Evolutionary conservation across 75 land plant genomes (phyloP), one percentile per base, ranked within the genome.

Genomic region (Sequoiadendron giganteum): DNA sequence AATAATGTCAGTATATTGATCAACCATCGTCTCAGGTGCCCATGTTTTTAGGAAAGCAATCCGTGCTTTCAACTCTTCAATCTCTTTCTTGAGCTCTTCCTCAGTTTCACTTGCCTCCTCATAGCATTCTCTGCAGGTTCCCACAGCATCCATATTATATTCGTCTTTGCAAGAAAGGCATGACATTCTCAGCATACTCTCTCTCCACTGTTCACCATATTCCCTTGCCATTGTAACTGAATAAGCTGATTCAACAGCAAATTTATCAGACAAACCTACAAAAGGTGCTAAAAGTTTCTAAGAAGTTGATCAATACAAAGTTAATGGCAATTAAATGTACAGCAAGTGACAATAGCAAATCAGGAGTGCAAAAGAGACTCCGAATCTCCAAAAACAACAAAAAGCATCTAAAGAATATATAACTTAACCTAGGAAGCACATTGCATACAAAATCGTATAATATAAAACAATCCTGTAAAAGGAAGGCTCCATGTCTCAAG

Each of bases 31-130:
- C 75, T 88, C 87, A 9, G 92, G 90, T 38, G 95, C 89, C 68
- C 86, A 79, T 43, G 88, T 87, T 19, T 92, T 86, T 86, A 95
- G 93, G 88, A 95, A 95, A 49, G 92, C 86, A 90, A 95, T 86
- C 79, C 91, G 90, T 83, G 97, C 79, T 70, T 93, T 93, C 86
- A 95, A 93, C 40, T 95, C 95, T 7, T 95, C 97, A 89, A 95
- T 95, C 93, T 95, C 95, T 36, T 94, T 91, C 92, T 93, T 93
- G 39, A 95, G 93, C 91, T 93, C 95, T 83, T 95, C 95, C 91
- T 95, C 95, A 19, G 95, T 95, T 88, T 95, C 97, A 88, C 93
- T 92, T 30, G 97, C 97, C 86, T 95, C 97, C 87, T 94, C 94
- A 90, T 94, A 95, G 86, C 97, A 95, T 92, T 95, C 97, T 89